Base-by-base conservation (phyloP, 495 filamentous ascomycete species). In the Hypoxylon lienhwacheense region DNA sequence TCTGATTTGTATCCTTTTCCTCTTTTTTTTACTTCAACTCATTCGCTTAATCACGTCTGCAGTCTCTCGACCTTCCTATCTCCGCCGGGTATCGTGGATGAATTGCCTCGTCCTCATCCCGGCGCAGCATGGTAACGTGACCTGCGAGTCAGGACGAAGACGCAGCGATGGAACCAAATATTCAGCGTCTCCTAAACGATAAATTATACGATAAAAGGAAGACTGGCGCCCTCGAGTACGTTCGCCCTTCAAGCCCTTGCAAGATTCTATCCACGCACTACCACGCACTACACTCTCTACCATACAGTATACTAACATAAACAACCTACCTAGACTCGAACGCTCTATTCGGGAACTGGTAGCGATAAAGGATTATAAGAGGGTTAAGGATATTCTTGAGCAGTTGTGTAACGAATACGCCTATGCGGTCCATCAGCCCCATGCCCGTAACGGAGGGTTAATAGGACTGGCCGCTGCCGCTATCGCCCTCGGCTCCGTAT, bases 121-220 rank as follows among this genome's bases (percentile, higher is more conserved):
- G 37, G 21, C 46, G 17, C 41, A 34, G 43, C 37, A 57, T 57
- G 59, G 19, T 53, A 43, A 47, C 43, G 39, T 57, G 37, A 47
- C 17, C 22, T 53, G 29, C 47, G n/a, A 46, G 15, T 33, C 26
- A 26, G 8, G 20, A 45, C 24, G 34, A 43, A 44, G 35, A 47
- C 57, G 35, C 48, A 65, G 62, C 47, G 58, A 98, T 98, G 93
- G 93, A 98, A 76, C 74, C 81, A 60, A 85, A 83, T 68, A 84
- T 96, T 66, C 89, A 95, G 72, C 87, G 92, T 58, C 78, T 89
- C 59, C 82, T 99, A 68, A 95, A 91, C 66, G 95, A 99, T 72
- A 97, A 96, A 82, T 85, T 97, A 55, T 99, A 99, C 66, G 95
- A 99, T 55, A 93, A 91, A 75, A 83, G 95, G 66, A 97, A 97